phyloP scores from a whole-genome alignment of 192 early-diverging fungal species.

The Umbelopsis ramanniana region DNA sequence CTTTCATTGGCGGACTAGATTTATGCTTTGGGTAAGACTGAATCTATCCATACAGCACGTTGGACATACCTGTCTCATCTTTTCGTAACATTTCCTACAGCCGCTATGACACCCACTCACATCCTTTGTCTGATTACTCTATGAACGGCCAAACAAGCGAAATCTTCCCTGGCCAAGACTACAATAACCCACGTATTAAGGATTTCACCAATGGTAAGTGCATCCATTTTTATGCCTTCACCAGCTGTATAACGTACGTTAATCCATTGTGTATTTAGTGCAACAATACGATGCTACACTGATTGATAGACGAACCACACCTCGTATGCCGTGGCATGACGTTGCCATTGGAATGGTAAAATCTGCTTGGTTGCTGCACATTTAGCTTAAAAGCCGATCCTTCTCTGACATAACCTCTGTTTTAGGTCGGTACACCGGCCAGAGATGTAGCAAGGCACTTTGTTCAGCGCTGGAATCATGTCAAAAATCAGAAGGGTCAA shows the following conservation, averaged over 20 bases:
- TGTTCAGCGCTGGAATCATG: slow-evolving; percentile 89
- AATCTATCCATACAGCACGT: neutral
- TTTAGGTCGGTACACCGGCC: slow-evolving; percentile 69
- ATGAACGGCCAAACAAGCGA: slow-evolving; percentile 41
- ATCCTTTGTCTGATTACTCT: slow-evolving; percentile 75
- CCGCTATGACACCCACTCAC: slow-evolving; percentile 84
- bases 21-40: slow-evolving; percentile 75
- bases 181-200: slow-evolving; percentile 84
- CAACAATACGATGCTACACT: slow-evolving; percentile 35
- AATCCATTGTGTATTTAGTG: slow-evolving; percentile 24
- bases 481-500: slow-evolving; percentile 68
- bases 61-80: too few relatives aligned
- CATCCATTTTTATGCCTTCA: neutral
- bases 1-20: slow-evolving; percentile 87
- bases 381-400: neutral
- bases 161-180: slow-evolving; percentile 81
- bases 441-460: slow-evolving; percentile 87
- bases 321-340: slow-evolving; percentile 94
- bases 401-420: neutral
- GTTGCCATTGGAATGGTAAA: slow-evolving; percentile 75
- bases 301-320: slow-evolving; percentile 47
- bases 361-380: neutral
- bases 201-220: slow-evolving; percentile 67
- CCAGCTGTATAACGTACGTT: neutral
- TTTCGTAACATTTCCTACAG: slow-evolving; percentile 43